phyloP scores from a whole-genome alignment of 495 filamentous ascomycete species.

The Venustampulla echinocandica region DNA sequence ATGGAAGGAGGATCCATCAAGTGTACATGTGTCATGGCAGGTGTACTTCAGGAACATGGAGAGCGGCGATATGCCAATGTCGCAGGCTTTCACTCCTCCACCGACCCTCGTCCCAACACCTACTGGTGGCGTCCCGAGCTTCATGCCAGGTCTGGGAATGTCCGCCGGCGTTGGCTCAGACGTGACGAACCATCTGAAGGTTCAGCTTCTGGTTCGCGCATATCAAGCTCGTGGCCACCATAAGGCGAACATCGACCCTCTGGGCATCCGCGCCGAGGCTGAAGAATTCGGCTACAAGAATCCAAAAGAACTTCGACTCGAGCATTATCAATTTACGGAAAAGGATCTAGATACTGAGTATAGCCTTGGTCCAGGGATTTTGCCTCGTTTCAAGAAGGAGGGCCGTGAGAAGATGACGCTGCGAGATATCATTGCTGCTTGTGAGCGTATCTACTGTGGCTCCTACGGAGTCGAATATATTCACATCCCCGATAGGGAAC shows the following conservation, averaged over 20 bases:
- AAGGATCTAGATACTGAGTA: constrained; percentile 92
- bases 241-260: constrained; percentile 93
- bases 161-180: constrained; percentile 64
- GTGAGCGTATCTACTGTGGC: constrained; percentile 93
- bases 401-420: constrained; percentile 91
- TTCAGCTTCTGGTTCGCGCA: constrained; percentile 89
- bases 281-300: constrained; percentile 80
- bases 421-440: constrained; percentile 85
- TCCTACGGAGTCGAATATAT: constrained; percentile 97
- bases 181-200: constrained; percentile 94
- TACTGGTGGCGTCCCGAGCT: constrained; percentile 66
- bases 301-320: constrained; percentile 86
- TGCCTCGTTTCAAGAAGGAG: constrained; percentile 85
- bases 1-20: constrained; percentile 89
- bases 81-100: constrained; percentile 91
- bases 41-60: constrained; percentile 99
- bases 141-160: constrained; percentile 62
- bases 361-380: constrained; percentile 84
- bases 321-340: constrained; percentile 90
- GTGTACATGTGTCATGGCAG: constrained; percentile 97
- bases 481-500: constrained; percentile 93
- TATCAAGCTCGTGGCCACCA: constrained; percentile 98
- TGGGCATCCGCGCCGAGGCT: constrained; percentile 81
- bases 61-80: constrained; percentile 91
- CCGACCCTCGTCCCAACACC: constrained; percentile 79